Evolutionary conservation across 768 basidiomycete species (phyloP).

Genomic region (Ramaria sp.): DNA sequence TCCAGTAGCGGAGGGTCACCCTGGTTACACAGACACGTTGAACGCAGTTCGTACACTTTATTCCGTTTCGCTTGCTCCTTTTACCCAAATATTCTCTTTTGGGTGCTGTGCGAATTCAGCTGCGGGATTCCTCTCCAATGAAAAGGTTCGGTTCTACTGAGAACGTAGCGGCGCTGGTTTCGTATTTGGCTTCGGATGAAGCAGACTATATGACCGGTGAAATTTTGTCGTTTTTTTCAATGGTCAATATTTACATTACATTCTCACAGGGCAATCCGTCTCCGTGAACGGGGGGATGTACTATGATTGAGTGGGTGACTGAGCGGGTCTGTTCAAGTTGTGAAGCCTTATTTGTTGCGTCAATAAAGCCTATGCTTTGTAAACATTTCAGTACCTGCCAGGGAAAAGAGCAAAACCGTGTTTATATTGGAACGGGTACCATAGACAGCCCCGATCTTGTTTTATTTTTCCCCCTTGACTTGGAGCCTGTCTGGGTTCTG

Average conservation of each 20-base stretch:
- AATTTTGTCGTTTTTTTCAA: not conserved
- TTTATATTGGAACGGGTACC: too few relatives aligned
- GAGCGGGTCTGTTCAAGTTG: too few relatives aligned
- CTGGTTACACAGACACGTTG: not conserved
- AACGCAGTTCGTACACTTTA: not conserved
- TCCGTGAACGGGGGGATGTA: not conserved
- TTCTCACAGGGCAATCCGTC: not conserved
- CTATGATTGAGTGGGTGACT: not conserved
- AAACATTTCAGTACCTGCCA: too few relatives aligned
- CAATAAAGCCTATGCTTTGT: too few relatives aligned
- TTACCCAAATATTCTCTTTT: not conserved
- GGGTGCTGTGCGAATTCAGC: not conserved
- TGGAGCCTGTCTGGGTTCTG: too few relatives aligned
- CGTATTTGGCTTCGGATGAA: constrained; percentile 5
- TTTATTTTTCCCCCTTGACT: too few relatives aligned
- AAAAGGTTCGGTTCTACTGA: not conserved
- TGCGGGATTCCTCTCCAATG: not conserved
- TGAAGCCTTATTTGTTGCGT: too few relatives aligned
- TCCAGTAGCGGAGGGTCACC: not conserved
- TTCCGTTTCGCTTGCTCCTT: not conserved
- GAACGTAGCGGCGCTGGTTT: constrained; percentile 1
- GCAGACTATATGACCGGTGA: constrained; percentile 7
- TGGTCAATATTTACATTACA: not conserved
- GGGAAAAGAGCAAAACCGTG: too few relatives aligned
- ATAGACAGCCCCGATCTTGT: too few relatives aligned